Evolutionary conservation across 768 basidiomycete species (phyloP).

Genomic region (Boletus insuetus): DNA sequence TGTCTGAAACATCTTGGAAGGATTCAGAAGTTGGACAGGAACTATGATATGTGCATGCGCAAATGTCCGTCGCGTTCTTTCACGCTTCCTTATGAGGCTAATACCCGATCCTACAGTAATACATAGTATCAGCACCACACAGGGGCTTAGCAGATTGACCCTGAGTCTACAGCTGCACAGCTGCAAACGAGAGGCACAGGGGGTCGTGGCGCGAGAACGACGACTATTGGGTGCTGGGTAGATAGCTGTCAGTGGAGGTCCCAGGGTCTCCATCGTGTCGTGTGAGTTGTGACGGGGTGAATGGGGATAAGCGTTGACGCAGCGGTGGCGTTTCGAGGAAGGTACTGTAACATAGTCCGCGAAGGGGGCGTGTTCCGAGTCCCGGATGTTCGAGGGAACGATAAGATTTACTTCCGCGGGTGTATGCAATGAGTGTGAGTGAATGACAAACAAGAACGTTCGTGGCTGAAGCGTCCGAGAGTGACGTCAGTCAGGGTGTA

Average conservation of each 20-base stretch:
- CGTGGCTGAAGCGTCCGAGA: background rate
- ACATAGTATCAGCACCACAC: no score
- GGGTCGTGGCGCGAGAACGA: background rate
- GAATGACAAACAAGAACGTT: no score
- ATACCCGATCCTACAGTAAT: no score
- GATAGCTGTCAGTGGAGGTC: background rate
- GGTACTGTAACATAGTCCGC: constrained; percentile 4
- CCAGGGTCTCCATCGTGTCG: background rate
- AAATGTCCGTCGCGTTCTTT: background rate
- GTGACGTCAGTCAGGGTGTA: no score
- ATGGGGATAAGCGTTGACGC: background rate
- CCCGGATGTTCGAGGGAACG: background rate
- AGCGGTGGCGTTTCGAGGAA: constrained; percentile 1
- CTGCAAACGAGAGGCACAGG: no score
- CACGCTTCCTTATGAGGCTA: background rate
- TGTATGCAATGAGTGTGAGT: no score
- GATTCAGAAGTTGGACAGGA: background rate
- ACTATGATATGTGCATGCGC: background rate
- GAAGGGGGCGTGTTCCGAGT: constrained; percentile 5
- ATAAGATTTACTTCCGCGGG: background rate
- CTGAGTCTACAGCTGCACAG: background rate
- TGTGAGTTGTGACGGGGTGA: constrained; percentile 12
- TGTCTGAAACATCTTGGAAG: background rate
- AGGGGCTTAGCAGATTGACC: no score
- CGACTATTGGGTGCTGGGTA: background rate